Conservation (phyloP, 1,284 basidiomycete species). For the Afroboletus lepidellus region DNA sequence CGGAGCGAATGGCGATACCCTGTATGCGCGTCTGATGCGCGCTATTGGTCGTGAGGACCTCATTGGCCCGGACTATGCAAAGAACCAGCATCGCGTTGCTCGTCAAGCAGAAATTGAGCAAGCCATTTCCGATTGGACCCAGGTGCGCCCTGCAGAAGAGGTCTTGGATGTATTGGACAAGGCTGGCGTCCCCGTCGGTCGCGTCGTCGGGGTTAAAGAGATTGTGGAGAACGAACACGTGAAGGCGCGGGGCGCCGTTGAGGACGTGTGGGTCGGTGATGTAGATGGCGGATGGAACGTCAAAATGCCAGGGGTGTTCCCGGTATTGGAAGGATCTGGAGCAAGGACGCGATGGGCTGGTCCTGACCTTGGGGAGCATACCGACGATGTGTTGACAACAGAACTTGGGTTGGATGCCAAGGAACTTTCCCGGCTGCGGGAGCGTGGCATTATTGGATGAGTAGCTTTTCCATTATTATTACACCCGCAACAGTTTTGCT, state of each 20-base stretch:
- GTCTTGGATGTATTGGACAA: slow-evolving; percentile 42
- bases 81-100: slow-evolving; percentile 62
- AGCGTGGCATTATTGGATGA: slow-evolving; percentile 45
- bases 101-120: slow-evolving; percentile 59
- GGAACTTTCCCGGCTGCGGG: slow-evolving; percentile 45
- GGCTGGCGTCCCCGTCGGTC: slow-evolving; percentile 59
- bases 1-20: slow-evolving; percentile 67
- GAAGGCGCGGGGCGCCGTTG: slow-evolving; percentile 52
- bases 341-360: slow-evolving; percentile 63
- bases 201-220: slow-evolving; percentile 60
- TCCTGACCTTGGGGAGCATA: slow-evolving; percentile 63
- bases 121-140: slow-evolving; percentile 61
- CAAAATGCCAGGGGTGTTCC: slow-evolving; percentile 64
- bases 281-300: slow-evolving; percentile 50
- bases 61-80: slow-evolving; percentile 49
- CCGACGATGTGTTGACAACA: slow-evolving; percentile 51
- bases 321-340: slow-evolving; percentile 56
- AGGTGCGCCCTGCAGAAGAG: slow-evolving; percentile 42
- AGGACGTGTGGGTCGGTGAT: slow-evolving; percentile 54
- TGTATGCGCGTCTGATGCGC: slow-evolving; percentile 65
- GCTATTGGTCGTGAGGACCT: slow-evolving; percentile 59
- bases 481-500: not conserved
- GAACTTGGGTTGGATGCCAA: slow-evolving; percentile 48
- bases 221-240: slow-evolving; percentile 58
- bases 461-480: not conserved